These are phyloP conservation scores for Podospora pseudopauciseta DNA, from an alignment of 495 filamentous ascomycete genomes.

Conservation along the genomic window DNA sequence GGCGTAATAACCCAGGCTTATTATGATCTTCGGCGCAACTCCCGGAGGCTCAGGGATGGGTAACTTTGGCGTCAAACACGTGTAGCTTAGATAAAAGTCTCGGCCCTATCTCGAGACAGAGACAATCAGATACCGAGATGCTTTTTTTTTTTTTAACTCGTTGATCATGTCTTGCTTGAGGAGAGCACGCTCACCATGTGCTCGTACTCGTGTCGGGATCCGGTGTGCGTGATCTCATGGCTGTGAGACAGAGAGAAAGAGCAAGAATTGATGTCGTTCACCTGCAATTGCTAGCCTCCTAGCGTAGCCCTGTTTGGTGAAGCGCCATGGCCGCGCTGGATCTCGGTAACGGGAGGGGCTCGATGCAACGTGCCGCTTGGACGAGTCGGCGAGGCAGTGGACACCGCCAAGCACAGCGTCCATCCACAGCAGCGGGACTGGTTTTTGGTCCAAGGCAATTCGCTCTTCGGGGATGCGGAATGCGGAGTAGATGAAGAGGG, in stretches of 20 bases:
- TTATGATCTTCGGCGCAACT: constrained; percentile 10
- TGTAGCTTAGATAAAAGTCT: constrained; percentile 3
- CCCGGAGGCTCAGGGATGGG: constrained; percentile 4
- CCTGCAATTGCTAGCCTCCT: neutral
- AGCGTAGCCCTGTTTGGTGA: constrained; percentile 8
- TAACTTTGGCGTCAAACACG: constrained; percentile 4
- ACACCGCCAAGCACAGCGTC: constrained; percentile 11
- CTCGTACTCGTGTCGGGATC: no score
- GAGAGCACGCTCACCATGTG: neutral
- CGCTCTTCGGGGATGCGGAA: neutral
- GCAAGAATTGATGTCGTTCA: neutral
- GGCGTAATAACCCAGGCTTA: constrained; percentile 4
- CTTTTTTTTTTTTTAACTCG: neutral
- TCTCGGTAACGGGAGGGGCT: constrained; percentile 18
- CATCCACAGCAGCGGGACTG: constrained; percentile 11
- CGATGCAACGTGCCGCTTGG: constrained; percentile 12
- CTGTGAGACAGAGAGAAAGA: neutral
- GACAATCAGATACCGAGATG: neutral
- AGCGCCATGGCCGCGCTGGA: constrained; percentile 8
- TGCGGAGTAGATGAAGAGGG: neutral
- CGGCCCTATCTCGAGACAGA: neutral
- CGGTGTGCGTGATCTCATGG: neutral
- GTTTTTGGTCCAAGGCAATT: neutral
- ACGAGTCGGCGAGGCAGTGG: constrained; percentile 7
- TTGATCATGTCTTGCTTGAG: neutral